Evolutionary conservation across 768 basidiomycete species (phyloP).

Genomic region (Tulasnella sp.): DNA sequence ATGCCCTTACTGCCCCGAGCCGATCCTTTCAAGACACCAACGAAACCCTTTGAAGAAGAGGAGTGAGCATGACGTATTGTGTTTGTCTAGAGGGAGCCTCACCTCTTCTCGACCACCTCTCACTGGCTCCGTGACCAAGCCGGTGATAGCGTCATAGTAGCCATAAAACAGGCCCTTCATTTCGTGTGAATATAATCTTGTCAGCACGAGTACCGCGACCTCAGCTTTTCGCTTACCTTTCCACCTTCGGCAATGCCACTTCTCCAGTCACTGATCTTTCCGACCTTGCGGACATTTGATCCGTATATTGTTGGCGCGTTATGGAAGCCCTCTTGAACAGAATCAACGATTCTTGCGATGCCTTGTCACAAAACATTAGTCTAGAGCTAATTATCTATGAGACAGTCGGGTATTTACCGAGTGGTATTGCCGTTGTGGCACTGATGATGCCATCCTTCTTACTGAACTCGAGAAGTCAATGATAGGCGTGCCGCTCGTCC

Average conservation of each 20-base stretch:
- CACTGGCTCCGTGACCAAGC: conserved; percentile 29
- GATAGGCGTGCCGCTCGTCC: conserved; percentile 14
- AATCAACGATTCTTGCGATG: conserved; percentile 31
- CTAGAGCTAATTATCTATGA: neutral
- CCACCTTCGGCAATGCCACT: conserved; percentile 38
- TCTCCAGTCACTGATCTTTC: conserved; percentile 32
- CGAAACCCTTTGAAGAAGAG: conserved; percentile 22
- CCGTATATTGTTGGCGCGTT: conserved; percentile 34
- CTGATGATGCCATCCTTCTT: conserved; percentile 33
- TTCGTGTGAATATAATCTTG: neutral
- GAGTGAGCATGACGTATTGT: neutral
- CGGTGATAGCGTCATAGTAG: conserved; percentile 31
- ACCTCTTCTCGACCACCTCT: conserved; percentile 31
- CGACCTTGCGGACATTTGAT: conserved; percentile 30
- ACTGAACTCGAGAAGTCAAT: too few relatives aligned
- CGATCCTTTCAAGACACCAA: conserved; percentile 28
- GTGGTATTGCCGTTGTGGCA: conserved; percentile 37
- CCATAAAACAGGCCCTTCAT: conserved; percentile 17
- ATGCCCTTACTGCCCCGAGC: conserved; percentile 26
- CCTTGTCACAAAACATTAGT: conserved; percentile 21
- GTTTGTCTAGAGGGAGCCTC: conserved; percentile 1
- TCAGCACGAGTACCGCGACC: neutral
- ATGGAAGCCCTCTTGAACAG: conserved; percentile 36
- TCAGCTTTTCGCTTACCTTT: conserved; percentile 27
- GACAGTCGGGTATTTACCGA: conserved; percentile 23